Conservation (phyloP, 305 asterid species). For the Fraxinus paxiana region DNA sequence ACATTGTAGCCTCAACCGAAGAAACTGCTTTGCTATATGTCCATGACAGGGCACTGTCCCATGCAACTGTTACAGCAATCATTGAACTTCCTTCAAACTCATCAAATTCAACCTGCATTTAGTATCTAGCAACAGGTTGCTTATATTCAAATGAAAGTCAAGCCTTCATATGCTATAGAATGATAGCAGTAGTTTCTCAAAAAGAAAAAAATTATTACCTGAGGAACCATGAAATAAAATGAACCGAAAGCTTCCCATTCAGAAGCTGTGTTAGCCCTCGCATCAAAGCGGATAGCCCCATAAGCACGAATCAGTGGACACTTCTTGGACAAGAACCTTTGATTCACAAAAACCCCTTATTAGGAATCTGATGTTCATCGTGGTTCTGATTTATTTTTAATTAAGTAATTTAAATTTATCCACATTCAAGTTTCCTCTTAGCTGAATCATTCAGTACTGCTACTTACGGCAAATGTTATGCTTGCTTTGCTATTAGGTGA, state of each 20-base stretch:
- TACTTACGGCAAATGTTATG: background rate
- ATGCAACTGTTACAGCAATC: conserved; percentile 83
- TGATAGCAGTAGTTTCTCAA: background rate
- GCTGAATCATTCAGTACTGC: background rate
- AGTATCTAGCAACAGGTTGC: conserved; percentile 24
- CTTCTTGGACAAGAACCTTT: conserved; percentile 75
- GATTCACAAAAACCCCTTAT: background rate
- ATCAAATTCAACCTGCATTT: conserved; percentile 76
- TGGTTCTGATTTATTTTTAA: background rate
- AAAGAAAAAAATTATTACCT: conserved; percentile 37
- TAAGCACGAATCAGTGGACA: conserved; percentile 89
- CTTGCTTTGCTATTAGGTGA: background rate
- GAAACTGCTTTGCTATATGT: conserved; percentile 62
- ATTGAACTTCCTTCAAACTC: conserved; percentile 87
- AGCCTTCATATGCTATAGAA: background rate
- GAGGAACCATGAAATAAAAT: conserved; percentile 89
- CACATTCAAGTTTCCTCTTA: background rate
- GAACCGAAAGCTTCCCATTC: conserved; percentile 92
- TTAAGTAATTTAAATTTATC: background rate
- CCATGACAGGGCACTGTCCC: conserved; percentile 74
- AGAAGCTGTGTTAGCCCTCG: conserved; percentile 46
- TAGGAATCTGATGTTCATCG: conserved; percentile 8
- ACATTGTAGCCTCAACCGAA: conserved; percentile 62
- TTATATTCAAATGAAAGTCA: conserved; percentile 17
- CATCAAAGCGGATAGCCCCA: conserved; percentile 85